phyloP scores from a whole-genome alignment of 352 stramenopile genomes.

The Discostella stelligera region DNA sequence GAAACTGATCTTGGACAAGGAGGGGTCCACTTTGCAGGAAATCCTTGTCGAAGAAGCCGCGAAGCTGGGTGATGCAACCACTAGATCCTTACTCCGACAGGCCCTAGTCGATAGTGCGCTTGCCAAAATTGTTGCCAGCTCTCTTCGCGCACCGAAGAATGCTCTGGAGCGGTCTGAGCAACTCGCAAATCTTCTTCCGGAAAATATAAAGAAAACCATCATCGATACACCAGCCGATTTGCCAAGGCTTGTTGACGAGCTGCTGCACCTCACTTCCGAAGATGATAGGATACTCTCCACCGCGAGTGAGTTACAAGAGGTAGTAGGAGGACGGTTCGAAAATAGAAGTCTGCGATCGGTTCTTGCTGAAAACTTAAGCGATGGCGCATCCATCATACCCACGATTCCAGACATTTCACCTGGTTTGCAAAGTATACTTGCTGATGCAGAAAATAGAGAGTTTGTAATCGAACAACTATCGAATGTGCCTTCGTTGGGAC shows the following conservation, averaged over 20 bases:
- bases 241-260: constrained; percentile 55
- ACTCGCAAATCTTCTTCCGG: constrained; percentile 49
- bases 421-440: constrained; percentile 25
- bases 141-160: constrained; percentile 51
- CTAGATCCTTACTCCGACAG: constrained; percentile 50
- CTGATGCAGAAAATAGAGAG: constrained; percentile 49
- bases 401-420: constrained; percentile 40
- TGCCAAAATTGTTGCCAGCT: constrained; percentile 48
- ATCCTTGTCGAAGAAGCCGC: constrained; percentile 73
- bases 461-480: constrained; percentile 60
- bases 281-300: constrained; percentile 64
- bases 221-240: constrained; percentile 63
- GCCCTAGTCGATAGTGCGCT: constrained; percentile 59
- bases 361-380: constrained; percentile 47
- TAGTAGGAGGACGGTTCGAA: constrained; percentile 27
- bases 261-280: constrained; percentile 54
- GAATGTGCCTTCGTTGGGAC: constrained; percentile 47
- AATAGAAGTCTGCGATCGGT: constrained; percentile 33
- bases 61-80: constrained; percentile 63
- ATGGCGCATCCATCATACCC: constrained; percentile 55
- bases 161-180: constrained; percentile 47
- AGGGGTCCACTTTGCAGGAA: constrained; percentile 71
- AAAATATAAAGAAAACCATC: constrained; percentile 50
- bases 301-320: constrained; percentile 53
- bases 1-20: constrained; percentile 65